These are phyloP conservation scores for Phellinidium pouzarii DNA, from an alignment of 1,284 basidiomycete species.

Conservation along the genomic window DNA sequence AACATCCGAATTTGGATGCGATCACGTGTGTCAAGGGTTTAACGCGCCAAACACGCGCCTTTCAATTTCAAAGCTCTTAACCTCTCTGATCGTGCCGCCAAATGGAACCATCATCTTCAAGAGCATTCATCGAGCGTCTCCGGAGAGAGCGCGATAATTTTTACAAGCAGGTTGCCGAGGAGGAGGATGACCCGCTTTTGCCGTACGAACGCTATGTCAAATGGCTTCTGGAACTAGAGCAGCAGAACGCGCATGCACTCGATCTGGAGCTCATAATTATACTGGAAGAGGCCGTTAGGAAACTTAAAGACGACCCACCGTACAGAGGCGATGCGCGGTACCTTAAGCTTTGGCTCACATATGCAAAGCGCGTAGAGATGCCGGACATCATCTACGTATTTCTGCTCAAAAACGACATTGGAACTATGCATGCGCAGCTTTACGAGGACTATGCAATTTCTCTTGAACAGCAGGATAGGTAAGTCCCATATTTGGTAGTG, in stretches of 20 bases:
- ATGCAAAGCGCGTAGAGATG: constrained; percentile 61
- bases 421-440: constrained; percentile 67
- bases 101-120: constrained; percentile 15
- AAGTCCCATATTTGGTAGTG: constrained; percentile 29
- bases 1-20: too few relatives aligned
- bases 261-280: constrained; percentile 59
- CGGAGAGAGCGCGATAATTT: constrained; percentile 8
- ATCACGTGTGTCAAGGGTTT: not conserved
- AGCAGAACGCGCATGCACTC: constrained; percentile 44
- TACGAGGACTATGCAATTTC: constrained; percentile 84
- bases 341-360: constrained; percentile 82
- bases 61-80: not conserved
- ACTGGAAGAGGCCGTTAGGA: constrained; percentile 66
- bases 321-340: constrained; percentile 88
- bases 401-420: constrained; percentile 74
- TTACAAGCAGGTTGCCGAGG: constrained; percentile 22
- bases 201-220: constrained; percentile 60
- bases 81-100: not conserved
- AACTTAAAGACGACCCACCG: constrained; percentile 71
- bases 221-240: constrained; percentile 45
- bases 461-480: constrained; percentile 70
- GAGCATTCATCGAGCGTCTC: not conserved
- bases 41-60: not conserved
- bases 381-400: constrained; percentile 61
- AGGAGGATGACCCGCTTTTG: constrained; percentile 67